A percentile compares a stretch with the other conserved stretches of the same genome.
phyloP scores from a whole-genome alignment of 345 rosid genomes.

The Sonneratia caseolaris region DNA sequence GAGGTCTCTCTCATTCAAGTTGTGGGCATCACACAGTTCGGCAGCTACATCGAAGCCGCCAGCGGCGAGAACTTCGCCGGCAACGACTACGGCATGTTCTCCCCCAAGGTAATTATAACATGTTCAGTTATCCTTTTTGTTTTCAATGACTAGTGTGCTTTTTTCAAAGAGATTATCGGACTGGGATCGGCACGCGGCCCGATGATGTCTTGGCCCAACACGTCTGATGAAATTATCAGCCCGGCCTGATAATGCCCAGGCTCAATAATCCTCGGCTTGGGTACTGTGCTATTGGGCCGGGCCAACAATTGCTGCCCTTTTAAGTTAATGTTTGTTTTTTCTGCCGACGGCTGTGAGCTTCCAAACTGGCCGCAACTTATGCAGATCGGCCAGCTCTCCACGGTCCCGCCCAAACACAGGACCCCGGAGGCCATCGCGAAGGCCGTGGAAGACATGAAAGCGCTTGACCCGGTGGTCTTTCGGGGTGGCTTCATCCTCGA shows the following conservation, averaged over 20 bases:
- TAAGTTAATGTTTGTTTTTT: no score
- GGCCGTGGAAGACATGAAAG: constrained; percentile 17
- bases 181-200: no score
- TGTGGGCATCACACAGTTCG: constrained; percentile 28
- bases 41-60: constrained; percentile 29
- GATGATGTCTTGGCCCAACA: no score
- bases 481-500: constrained; percentile 32
- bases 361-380: background rate
- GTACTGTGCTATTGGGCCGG: no score
- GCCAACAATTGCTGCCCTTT: no score
- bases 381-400: constrained; percentile 30
- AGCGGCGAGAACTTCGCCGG: constrained; percentile 20
- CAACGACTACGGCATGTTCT: constrained; percentile 23
- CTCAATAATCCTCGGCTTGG: no score
- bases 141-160: no score
- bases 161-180: no score
- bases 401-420: constrained; percentile 30
- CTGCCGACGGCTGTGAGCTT: no score
- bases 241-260: no score
- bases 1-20: constrained; percentile 38
- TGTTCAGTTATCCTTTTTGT: no score
- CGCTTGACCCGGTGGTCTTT: constrained; percentile 12
- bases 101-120: constrained; percentile 17
- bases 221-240: no score
- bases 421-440: constrained; percentile 26